Base-by-base conservation (phyloP, 2,329 filamentous ascomycete genomes). In the Diaporthe australafricana region DNA sequence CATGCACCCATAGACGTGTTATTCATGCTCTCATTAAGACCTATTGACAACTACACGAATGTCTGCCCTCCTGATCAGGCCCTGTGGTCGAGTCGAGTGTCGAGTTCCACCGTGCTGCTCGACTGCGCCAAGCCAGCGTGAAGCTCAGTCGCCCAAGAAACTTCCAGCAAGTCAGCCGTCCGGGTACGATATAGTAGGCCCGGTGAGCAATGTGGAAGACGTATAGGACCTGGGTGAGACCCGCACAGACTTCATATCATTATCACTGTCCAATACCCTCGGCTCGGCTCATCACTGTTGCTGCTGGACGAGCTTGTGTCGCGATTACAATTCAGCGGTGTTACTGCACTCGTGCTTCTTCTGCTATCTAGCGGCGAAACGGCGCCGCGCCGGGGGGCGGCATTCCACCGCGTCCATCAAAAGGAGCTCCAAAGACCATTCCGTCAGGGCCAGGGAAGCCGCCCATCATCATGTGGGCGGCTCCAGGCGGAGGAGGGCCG, bases 371-470 rank as follows among this genome's bases (percentile, higher is more conserved):
- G 22, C 71, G 66, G 42, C 73, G 70, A 71, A 73, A 74, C 11
- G 72, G 66, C 20, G 70, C 73, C 1, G 66, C 79, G 40, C 85
- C 85, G 20, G 86, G 84, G 35, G 87, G 87, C 66, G 77, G 77
- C 77, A 79, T 78, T 8, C 77, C 77, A 14, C 78, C 71, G 8
- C 73, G 77, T 5, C 83, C 86, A 75, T 91, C 89, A 76, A 88
- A 91, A 2, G 84, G 85, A 7, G 79, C 79, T 7, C 84, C 85
- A 72, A 87, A 89, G 1, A 81, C 81, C 73, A 87, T 81, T 3
- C 81, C 82, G 8, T 88, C 87, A 0, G 84, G 86, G 17, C 88
- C 88, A 74, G 87, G 88, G 77, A 90, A 91, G 16, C 86, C 87
- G 56, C 83, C 85, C 78, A 90, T 87, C 72, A 73, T 73, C 78